A percentile compares a stretch with the other conserved stretches of the same genome.
These are phyloP conservation scores for Pontederia paniculata DNA, from an alignment of 176 grass and related monocot species.

Conservation along the genomic window DNA sequence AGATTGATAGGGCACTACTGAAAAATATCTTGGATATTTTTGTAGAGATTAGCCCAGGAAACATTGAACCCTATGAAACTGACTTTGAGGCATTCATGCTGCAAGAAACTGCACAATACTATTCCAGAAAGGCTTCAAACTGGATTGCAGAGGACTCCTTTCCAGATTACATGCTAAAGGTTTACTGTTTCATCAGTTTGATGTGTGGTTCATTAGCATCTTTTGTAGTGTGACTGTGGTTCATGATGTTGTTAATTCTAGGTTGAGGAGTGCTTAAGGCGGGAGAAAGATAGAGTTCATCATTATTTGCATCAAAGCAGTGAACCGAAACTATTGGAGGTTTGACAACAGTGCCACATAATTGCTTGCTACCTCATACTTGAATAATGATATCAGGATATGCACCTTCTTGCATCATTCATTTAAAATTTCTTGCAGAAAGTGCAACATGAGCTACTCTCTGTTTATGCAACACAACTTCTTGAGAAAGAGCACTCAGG, in stretches of 20 bases:
- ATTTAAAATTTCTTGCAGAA: conserved; percentile 35
- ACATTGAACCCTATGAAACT: conserved; percentile 71
- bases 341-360: conserved; percentile 14
- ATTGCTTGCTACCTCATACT: background rate
- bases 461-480: conserved; percentile 67
- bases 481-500: conserved; percentile 94
- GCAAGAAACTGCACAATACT: conserved; percentile 75
- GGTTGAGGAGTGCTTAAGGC: conserved; percentile 86
- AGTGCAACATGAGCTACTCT: conserved; percentile 89
- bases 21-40: conserved; percentile 97
- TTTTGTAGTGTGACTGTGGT: background rate
- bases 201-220: background rate
- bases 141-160: conserved; percentile 97
- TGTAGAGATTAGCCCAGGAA: conserved; percentile 81
- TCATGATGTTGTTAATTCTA: conserved; percentile 31
- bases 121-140: conserved; percentile 81
- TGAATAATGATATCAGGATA: background rate
- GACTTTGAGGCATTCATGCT: conserved; percentile 91
- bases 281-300: conserved; percentile 82
- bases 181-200: conserved; percentile 11
- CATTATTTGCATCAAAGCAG: conserved; percentile 94
- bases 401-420: background rate
- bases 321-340: conserved; percentile 90
- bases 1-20: conserved; percentile 79
- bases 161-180: conserved; percentile 96